Evolutionary conservation across 1,284 basidiomycete genomes (phyloP).

Genomic region (Meripilus lineatus): DNA sequence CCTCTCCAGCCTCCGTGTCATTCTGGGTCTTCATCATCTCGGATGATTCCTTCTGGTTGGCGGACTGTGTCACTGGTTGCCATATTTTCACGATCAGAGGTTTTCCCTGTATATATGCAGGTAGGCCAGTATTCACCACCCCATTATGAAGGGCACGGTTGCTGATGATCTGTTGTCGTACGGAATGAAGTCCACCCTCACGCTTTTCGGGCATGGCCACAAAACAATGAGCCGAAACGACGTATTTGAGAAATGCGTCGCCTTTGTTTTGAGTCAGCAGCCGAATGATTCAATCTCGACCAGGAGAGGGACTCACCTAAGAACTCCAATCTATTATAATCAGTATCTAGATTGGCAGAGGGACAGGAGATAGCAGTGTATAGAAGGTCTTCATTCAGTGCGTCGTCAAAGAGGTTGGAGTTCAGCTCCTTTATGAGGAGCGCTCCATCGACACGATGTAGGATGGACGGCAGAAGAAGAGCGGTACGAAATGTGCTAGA

Average conservation of each 20-base stretch:
- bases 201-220: conserved; percentile 55
- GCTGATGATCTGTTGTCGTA: conserved; percentile 65
- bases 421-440: conserved; percentile 75
- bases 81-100: conserved; percentile 64
- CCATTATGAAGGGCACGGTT: conserved; percentile 60
- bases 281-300: conserved; percentile 3
- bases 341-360: conserved; percentile 56
- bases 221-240: conserved; percentile 70
- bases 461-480: conserved; percentile 67
- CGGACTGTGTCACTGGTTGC: conserved; percentile 31
- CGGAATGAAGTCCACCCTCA: conserved; percentile 61
- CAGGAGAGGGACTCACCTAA: conserved; percentile 45
- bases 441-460: conserved; percentile 62
- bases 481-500: conserved; percentile 59
- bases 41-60: neutral
- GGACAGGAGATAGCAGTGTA: conserved; percentile 64
- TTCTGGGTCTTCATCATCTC: neutral
- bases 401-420: conserved; percentile 56
- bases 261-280: conserved; percentile 36
- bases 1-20: too few species aligned
- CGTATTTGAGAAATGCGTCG: conserved; percentile 76
- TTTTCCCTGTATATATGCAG: conserved; percentile 66
- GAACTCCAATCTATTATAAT: conserved; percentile 80
- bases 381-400: conserved; percentile 54
- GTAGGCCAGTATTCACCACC: conserved; percentile 53